Evolutionary conservation across 2,329 filamentous ascomycete genomes (phyloP).

Genomic region (Monosporascus sp.): DNA sequence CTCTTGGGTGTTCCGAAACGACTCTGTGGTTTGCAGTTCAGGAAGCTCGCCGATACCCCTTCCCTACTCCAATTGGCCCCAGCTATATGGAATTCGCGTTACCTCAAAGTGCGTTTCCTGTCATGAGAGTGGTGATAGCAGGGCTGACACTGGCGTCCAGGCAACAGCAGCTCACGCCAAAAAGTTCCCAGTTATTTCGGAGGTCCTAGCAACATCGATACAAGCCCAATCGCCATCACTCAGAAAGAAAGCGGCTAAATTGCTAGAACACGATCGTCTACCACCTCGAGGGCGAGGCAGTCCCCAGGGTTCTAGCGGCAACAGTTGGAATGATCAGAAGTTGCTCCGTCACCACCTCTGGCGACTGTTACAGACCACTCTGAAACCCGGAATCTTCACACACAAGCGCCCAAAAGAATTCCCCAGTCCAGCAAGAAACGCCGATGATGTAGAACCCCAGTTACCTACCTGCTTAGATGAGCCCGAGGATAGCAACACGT

Average conservation of each 20-base stretch:
- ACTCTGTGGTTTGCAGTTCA: conserved; percentile 9
- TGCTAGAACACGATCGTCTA: conserved; percentile 2
- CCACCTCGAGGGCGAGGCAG: background rate
- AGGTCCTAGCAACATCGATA: conserved; percentile 14
- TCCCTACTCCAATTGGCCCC: conserved; percentile 26
- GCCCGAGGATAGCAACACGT: background rate
- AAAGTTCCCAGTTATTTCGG: conserved; percentile 17
- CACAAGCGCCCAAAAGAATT: conserved; percentile 2
- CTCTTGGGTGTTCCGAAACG: conserved; percentile 21
- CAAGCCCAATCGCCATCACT: conserved; percentile 15
- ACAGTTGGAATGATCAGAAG: background rate
- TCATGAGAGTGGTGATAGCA: conserved; percentile 7
- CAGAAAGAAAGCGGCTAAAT: conserved; percentile 10
- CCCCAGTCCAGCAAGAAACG: background rate
- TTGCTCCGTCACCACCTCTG: conserved; percentile 16
- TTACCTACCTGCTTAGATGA: background rate
- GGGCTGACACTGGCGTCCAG: conserved; percentile 11
- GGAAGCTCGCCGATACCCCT: conserved; percentile 6
- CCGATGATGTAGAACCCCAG: background rate
- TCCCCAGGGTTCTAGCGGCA: background rate
- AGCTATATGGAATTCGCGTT: conserved; percentile 26
- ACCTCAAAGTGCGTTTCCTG: conserved; percentile 20
- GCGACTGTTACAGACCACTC: conserved; percentile 14
- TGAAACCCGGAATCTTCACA: conserved; percentile 12
- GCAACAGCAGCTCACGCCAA: conserved; percentile 11